Evolutionary conservation across 305 asterid genomes (phyloP).

Genomic region (Coffea humblotiana): DNA sequence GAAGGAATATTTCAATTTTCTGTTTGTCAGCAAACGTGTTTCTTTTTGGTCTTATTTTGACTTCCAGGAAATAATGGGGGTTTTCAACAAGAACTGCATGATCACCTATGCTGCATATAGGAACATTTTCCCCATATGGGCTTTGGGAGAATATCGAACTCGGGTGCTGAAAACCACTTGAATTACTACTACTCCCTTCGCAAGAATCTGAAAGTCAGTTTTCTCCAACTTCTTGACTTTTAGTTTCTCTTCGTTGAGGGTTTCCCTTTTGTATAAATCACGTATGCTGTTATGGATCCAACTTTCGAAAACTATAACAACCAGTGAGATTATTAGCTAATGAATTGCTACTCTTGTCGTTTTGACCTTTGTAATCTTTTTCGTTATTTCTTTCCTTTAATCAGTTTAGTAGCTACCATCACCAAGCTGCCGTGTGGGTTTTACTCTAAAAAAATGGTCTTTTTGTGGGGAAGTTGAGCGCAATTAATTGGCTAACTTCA

Average conservation of each 20-base stretch:
- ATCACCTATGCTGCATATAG: slow-evolving; percentile 38
- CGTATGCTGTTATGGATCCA: background rate
- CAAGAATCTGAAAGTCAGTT: background rate
- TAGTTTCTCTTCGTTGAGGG: background rate
- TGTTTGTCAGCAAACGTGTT: background rate
- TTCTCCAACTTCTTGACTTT: background rate
- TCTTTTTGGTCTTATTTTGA: background rate
- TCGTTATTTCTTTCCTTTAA: background rate
- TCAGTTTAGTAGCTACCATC: background rate
- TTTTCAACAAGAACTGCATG: slow-evolving; percentile 45
- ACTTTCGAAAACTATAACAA: background rate
- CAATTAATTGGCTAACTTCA: no score
- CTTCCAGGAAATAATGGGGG: slow-evolving; percentile 40
- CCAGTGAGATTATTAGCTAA: background rate
- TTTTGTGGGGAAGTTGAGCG: no score
- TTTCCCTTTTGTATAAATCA: background rate
- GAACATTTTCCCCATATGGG: slow-evolving; percentile 43
- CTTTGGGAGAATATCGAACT: slow-evolving; percentile 31
- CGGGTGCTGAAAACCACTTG: slow-evolving; percentile 27
- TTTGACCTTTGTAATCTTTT: background rate
- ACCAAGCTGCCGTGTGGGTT: no score
- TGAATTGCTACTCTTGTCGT: background rate
- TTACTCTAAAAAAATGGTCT: no score
- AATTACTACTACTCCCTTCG: background rate
- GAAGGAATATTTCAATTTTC: background rate